These are phyloP conservation scores for Chalciporus sphaerocephalus DNA, from an alignment of 768 basidiomycete species.

Conservation along the genomic window DNA sequence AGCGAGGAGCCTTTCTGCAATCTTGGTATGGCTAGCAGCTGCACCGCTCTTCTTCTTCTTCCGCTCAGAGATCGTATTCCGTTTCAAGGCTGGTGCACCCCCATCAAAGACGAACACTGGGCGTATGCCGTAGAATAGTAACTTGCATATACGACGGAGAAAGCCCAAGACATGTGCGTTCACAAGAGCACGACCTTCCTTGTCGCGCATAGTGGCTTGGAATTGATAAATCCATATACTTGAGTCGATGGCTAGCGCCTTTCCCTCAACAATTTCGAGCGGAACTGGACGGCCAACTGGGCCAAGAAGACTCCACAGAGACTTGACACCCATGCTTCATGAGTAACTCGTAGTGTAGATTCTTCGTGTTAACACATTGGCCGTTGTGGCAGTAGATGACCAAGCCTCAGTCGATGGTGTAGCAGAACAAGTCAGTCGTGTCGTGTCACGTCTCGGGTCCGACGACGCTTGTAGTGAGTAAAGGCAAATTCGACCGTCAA, in stretches of 20 bases:
- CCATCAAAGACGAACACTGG: constrained; percentile 99
- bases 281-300: constrained; percentile 94
- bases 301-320: constrained; percentile 85
- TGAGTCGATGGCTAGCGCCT: constrained; percentile 93
- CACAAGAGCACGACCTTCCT: constrained; percentile 82
- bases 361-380: constrained; percentile 1
- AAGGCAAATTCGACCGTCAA: not conserved
- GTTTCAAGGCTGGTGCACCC: constrained; percentile 87
- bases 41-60: constrained; percentile 91
- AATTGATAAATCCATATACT: constrained; percentile 99
- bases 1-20: constrained; percentile 89
- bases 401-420: not conserved
- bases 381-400: not conserved
- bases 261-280: constrained; percentile 96
- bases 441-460: constrained; percentile 2
- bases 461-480: not conserved
- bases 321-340: constrained; percentile 86
- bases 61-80: constrained; percentile 80
- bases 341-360: not conserved
- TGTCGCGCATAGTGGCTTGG: constrained; percentile 98
- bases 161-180: constrained; percentile 95
- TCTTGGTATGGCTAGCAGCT: constrained; percentile 73
- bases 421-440: not conserved
- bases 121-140: constrained; percentile 95
- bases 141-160: constrained; percentile 84